Conservation (phyloP, 768 basidiomycete genomes). For the Lactifluus pinguis region DNA sequence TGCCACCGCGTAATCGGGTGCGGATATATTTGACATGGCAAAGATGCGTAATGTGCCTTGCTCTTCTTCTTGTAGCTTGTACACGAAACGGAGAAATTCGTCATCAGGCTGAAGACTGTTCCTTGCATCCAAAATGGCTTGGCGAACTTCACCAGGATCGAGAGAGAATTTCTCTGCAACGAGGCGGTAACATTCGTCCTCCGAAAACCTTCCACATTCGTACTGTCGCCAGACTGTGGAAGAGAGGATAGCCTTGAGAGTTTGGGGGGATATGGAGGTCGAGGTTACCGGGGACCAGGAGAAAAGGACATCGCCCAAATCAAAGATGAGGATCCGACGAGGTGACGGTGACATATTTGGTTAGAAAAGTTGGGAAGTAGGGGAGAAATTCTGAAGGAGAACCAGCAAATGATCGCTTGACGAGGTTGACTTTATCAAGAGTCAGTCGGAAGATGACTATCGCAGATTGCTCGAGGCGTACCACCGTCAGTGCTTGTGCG, state of each 20-base stretch:
- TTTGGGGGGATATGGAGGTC: constrained; percentile 34
- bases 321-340: constrained; percentile 29
- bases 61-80: too few species aligned
- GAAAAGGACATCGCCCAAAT: constrained; percentile 48
- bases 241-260: constrained; percentile 34
- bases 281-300: constrained; percentile 40
- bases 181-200: constrained; percentile 36
- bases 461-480: too few species aligned
- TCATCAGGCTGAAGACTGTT: constrained; percentile 31
- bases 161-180: constrained; percentile 35
- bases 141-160: constrained; percentile 31
- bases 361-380: background rate
- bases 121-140: constrained; percentile 39
- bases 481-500: too few species aligned
- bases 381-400: background rate
- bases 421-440: too few species aligned
- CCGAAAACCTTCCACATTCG: constrained; percentile 35
- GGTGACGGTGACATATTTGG: background rate
- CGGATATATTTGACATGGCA: constrained; percentile 51
- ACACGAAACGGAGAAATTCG: too few species aligned
- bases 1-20: constrained; percentile 41
- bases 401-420: too few species aligned
- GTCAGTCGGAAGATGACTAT: too few species aligned
- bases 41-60: too few species aligned
- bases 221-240: constrained; percentile 44